These are phyloP conservation scores for Hypoxylon sp. DNA, from an alignment of 2,329 filamentous ascomycete species.

Conservation along the genomic window DNA sequence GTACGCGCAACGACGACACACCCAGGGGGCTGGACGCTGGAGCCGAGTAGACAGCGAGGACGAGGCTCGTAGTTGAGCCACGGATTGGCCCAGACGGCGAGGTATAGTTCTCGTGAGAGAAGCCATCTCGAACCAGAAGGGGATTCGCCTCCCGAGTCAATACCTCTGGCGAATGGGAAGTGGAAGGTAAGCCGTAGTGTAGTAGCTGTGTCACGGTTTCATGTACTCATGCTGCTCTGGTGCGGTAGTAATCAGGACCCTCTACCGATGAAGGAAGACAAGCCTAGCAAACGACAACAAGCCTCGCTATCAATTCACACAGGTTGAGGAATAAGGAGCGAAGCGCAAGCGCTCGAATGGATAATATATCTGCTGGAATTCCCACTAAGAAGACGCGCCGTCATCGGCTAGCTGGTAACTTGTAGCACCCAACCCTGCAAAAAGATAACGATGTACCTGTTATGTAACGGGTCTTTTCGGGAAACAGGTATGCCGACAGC, in stretches of 20 bases:
- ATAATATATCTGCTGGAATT: constrained; percentile 5
- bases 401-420: constrained; percentile 32
- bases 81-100: constrained; percentile 43
- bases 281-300: neutral
- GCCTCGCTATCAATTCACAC: neutral
- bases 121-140: constrained; percentile 37
- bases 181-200: constrained; percentile 3
- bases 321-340: neutral
- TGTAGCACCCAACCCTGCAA: constrained; percentile 6
- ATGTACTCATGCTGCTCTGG: constrained; percentile 27
- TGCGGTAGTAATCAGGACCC: constrained; percentile 1
- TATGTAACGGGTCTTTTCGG: constrained; percentile 29
- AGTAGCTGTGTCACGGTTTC: constrained; percentile 10
- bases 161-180: neutral
- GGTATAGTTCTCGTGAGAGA: constrained; percentile 39
- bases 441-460: constrained; percentile 26
- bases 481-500: constrained; percentile 26
- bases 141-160: constrained; percentile 5
- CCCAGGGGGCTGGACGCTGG: constrained; percentile 28
- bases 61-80: constrained; percentile 39
- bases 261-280: constrained; percentile 3
- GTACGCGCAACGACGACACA: constrained; percentile 34
- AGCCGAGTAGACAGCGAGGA: constrained; percentile 31
- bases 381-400: constrained; percentile 13
- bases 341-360: neutral